A percentile compares a stretch with the other conserved stretches of the same genome.
phyloP scores from a whole-genome alignment of 164 flowering plant species.

The Tetrastigma voinierianum region DNA sequence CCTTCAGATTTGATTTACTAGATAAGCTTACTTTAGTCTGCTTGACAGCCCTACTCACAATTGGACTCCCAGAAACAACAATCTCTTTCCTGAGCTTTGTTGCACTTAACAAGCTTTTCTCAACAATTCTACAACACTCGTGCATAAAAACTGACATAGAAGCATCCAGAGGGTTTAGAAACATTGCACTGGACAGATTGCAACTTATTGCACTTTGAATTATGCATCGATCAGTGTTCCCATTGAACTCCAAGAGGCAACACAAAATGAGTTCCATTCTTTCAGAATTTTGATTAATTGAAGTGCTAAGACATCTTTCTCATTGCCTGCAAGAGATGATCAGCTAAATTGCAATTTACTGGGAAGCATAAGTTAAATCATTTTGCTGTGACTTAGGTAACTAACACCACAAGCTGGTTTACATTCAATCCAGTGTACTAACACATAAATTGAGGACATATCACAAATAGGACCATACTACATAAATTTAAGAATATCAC shows the following conservation, averaged over 20 bases:
- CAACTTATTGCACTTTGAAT: slow-evolving; percentile 12
- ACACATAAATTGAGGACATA: too few relatives aligned
- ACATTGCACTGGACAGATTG: slow-evolving; percentile 14
- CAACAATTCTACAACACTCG: slow-evolving; percentile 24
- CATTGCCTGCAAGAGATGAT: too few relatives aligned
- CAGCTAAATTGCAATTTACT: too few relatives aligned
- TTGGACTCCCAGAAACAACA: slow-evolving; percentile 23
- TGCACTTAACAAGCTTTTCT: slow-evolving; percentile 19
- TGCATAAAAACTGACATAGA: slow-evolving; percentile 9
- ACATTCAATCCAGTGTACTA: too few relatives aligned
- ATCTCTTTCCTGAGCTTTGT: slow-evolving; percentile 28
- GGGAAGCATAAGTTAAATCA: too few relatives aligned
- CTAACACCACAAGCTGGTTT: too few relatives aligned
- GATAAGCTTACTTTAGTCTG: slow-evolving; percentile 27
- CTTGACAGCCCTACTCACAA: slow-evolving; percentile 14
- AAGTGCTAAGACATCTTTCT: not conserved
- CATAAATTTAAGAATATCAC: too few relatives aligned
- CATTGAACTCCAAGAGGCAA: slow-evolving; percentile 19
- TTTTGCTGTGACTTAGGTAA: too few relatives aligned
- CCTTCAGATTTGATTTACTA: slow-evolving; percentile 24
- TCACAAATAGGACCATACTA: too few relatives aligned
- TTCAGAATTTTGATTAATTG: slow-evolving; percentile 15
- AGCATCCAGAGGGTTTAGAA: slow-evolving; percentile 29
- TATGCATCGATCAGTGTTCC: slow-evolving; percentile 2
- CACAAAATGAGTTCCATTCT: slow-evolving; percentile 19